These are phyloP conservation scores for Trichophaea hybrida DNA, from an alignment of 2,329 filamentous ascomycete genomes.

Conservation along the genomic window DNA sequence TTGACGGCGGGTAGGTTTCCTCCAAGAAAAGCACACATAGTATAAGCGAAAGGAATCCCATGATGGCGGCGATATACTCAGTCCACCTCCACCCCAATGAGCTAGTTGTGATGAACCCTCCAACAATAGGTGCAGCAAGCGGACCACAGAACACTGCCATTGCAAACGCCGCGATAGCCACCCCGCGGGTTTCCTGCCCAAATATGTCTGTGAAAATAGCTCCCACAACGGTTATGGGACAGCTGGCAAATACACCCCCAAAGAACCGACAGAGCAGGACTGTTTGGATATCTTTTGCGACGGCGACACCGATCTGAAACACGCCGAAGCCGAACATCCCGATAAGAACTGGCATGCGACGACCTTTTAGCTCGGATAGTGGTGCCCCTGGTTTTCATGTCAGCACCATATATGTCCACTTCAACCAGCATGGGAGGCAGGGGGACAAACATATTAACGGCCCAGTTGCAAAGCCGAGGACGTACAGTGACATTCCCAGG, in stretches of 20 bases:
- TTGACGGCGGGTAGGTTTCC: conserved; percentile 56
- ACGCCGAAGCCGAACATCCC: conserved; percentile 56
- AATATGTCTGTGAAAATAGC: conserved; percentile 62
- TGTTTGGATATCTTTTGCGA: conserved; percentile 52
- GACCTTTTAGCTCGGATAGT: conserved; percentile 55
- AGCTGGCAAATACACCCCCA: conserved; percentile 56
- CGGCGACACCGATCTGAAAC: conserved; percentile 50
- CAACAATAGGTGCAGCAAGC: conserved; percentile 52
- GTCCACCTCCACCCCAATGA: conserved; percentile 60
- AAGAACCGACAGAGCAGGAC: conserved; percentile 62
- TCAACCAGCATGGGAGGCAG: neutral
- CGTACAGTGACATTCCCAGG: conserved; percentile 22
- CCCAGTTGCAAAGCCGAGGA: conserved; percentile 24
- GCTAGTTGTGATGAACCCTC: conserved; percentile 49
- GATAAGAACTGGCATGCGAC: conserved; percentile 46
- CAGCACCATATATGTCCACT: neutral
- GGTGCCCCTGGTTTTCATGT: conserved; percentile 40
- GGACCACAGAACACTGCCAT: conserved; percentile 54
- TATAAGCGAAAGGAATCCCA: conserved; percentile 46
- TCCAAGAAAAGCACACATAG: conserved; percentile 49
- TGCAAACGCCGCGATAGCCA: conserved; percentile 44
- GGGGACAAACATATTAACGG: conserved; percentile 19
- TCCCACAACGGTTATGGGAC: conserved; percentile 52
- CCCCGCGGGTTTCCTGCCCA: conserved; percentile 46
- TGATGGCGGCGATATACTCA: conserved; percentile 47